These are phyloP conservation scores for Pichia californica DNA, from an alignment of 805 yeast species.

Conservation along the genomic window DNA sequence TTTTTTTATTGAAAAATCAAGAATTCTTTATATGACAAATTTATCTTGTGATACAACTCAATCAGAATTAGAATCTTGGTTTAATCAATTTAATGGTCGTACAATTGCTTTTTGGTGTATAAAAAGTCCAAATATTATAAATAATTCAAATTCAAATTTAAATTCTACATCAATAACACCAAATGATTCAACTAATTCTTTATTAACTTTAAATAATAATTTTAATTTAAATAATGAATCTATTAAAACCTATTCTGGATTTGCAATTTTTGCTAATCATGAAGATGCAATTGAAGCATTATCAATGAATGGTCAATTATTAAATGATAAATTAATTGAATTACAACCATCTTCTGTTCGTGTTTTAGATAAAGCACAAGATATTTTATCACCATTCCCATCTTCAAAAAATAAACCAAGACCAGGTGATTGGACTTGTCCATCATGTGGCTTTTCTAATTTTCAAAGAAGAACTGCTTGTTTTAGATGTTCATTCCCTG, in stretches of 20 bases:
- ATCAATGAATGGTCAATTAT: slow-evolving; percentile 67
- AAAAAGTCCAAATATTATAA: slow-evolving; percentile 7
- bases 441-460: slow-evolving; percentile 90
- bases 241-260: slow-evolving; percentile 50
- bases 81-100: slow-evolving; percentile 76
- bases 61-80: slow-evolving; percentile 86
- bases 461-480: slow-evolving; percentile 93
- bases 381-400: slow-evolving; percentile 78
- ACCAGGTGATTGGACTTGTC: slow-evolving; percentile 99
- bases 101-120: slow-evolving; percentile 89
- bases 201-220: slow-evolving; percentile 7
- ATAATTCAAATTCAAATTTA: neutral
- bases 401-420: slow-evolving; percentile 79
- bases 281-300: slow-evolving; percentile 81
- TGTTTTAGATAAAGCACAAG: slow-evolving; percentile 77
- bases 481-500: slow-evolving; percentile 87
- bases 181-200: slow-evolving; percentile 1
- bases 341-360: slow-evolving; percentile 79
- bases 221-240: slow-evolving; percentile 26
- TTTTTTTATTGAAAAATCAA: slow-evolving; percentile 66
- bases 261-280: slow-evolving; percentile 77
- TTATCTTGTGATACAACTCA: slow-evolving; percentile 84
- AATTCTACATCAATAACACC: neutral
- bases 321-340: slow-evolving; percentile 71
- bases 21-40: slow-evolving; percentile 73